A percentile compares a stretch with the other conserved stretches of the same genome.
Evolutionary conservation across 345 rosid genomes (phyloP).

Genomic region (Fremontodendron californicum): DNA sequence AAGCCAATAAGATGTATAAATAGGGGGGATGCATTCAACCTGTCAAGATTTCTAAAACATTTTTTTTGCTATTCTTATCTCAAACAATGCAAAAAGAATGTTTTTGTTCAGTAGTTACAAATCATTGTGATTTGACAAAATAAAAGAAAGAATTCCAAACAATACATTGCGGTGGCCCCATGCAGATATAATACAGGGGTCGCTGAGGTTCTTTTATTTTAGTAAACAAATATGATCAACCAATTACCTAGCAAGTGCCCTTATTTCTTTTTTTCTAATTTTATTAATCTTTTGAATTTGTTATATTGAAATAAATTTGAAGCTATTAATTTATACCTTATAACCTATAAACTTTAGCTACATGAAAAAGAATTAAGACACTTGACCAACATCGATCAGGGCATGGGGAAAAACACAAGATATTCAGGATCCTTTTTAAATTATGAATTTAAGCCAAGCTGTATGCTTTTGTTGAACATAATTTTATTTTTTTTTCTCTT

Average conservation of each 20-base stretch:
- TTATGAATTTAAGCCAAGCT: neutral
- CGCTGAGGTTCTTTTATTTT: neutral
- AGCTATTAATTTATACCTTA: neutral
- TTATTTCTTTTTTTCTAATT: neutral
- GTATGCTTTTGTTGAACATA: neutral
- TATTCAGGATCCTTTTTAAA: neutral
- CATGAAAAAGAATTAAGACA: neutral
- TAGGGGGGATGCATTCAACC: neutral
- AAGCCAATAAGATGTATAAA: neutral
- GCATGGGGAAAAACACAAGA: neutral
- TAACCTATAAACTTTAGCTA: neutral
- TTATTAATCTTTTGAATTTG: neutral
- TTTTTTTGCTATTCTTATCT: neutral
- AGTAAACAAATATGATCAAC: neutral
- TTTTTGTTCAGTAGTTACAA: neutral
- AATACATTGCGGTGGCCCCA: neutral
- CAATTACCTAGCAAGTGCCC: neutral
- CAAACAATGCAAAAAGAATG: neutral
- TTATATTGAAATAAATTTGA: neutral
- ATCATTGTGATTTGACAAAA: neutral
- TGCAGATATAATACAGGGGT: neutral
- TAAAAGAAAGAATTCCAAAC: neutral
- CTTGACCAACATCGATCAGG: neutral
- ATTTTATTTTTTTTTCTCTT: neutral
- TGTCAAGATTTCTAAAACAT: neutral